These are phyloP conservation scores for Gynandropsis gynandra DNA, from an alignment of 345 rosid genomes.

Conservation along the genomic window DNA sequence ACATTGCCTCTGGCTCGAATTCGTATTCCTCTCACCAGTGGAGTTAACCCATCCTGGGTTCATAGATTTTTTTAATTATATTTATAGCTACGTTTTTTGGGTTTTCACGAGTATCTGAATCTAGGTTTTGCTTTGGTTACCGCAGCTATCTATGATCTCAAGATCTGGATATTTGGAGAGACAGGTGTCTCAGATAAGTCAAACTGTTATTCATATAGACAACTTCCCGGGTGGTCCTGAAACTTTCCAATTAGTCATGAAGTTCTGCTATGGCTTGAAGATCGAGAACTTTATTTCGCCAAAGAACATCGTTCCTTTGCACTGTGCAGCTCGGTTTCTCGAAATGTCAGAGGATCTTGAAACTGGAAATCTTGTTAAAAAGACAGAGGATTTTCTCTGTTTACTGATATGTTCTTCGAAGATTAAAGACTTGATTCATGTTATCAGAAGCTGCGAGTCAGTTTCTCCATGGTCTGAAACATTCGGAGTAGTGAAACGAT, in stretches of 20 bases:
- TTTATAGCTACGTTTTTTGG: not conserved
- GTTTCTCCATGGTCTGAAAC: slow-evolving; percentile 37
- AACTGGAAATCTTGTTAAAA: slow-evolving; percentile 37
- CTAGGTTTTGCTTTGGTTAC: not conserved
- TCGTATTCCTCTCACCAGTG: too few species aligned
- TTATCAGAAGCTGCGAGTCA: slow-evolving; percentile 41
- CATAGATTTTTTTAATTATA: not conserved
- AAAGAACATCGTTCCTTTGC: slow-evolving; percentile 35
- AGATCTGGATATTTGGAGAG: slow-evolving; percentile 46
- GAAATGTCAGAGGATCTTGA: slow-evolving; percentile 48
- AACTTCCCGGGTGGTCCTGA: slow-evolving; percentile 43
- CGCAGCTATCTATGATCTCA: slow-evolving; percentile 50
- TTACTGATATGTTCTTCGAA: slow-evolving; percentile 32
- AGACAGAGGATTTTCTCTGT: slow-evolving; percentile 34
- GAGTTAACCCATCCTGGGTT: not conserved
- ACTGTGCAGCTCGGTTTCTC: slow-evolving; percentile 46
- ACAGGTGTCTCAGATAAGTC: slow-evolving; percentile 31
- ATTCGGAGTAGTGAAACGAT: slow-evolving; percentile 32
- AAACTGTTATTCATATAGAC: slow-evolving; percentile 24
- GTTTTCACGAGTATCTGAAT: not conserved
- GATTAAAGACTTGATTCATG: slow-evolving; percentile 39
- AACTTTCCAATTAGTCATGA: slow-evolving; percentile 34
- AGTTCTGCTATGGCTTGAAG: slow-evolving; percentile 51
- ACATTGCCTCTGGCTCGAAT: too few species aligned
- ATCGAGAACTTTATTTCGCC: slow-evolving; percentile 31